These are phyloP conservation scores for Mycena vulgaris DNA, from an alignment of 768 basidiomycete genomes.

Conservation along the genomic window DNA sequence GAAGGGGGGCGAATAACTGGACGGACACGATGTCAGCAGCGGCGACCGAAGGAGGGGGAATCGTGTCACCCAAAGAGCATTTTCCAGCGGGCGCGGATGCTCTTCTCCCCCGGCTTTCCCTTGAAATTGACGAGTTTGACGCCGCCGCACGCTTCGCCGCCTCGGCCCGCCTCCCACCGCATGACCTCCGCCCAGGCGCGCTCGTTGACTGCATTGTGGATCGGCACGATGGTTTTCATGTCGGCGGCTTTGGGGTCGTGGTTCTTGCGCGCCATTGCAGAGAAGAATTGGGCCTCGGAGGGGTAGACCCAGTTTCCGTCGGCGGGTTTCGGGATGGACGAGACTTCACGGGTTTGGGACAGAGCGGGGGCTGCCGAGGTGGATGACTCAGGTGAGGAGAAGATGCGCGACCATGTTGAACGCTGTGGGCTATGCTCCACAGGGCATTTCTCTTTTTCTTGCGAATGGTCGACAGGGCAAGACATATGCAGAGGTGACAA, in stretches of 20 bases:
- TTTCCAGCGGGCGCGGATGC: conserved; percentile 86
- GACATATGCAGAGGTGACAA: conserved; percentile 20
- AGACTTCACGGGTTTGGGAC: conserved; percentile 83
- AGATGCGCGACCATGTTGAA: conserved; percentile 61
- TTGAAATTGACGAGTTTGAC: conserved; percentile 91
- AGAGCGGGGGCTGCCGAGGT: conserved; percentile 52
- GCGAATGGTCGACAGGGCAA: conserved; percentile 38
- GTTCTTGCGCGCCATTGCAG: conserved; percentile 97
- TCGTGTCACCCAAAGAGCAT: conserved; percentile 85
- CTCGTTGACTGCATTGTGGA: conserved; percentile 99
- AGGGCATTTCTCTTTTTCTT: conserved; percentile 51
- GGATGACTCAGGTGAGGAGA: conserved; percentile 48
- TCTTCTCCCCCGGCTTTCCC: conserved; percentile 86
- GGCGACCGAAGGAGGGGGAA: conserved; percentile 18
- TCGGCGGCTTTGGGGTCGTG: conserved; percentile 90
- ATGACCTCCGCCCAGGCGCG: conserved; percentile 88
- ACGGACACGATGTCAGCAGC: conserved; percentile 22
- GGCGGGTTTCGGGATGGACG: conserved; percentile 86
- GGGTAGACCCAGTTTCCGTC: conserved; percentile 96
- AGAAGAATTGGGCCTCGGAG: conserved; percentile 97
- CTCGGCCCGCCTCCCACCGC: conserved; percentile 86
- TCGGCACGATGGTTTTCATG: conserved; percentile 97
- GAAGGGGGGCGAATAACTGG: conserved; percentile 93
- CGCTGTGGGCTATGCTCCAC: conserved; percentile 55
- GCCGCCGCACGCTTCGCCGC: conserved; percentile 87